Evolutionary conservation across 495 filamentous ascomycete species (phyloP).

Genomic region (Paragyromitra xinjiangensis): DNA sequence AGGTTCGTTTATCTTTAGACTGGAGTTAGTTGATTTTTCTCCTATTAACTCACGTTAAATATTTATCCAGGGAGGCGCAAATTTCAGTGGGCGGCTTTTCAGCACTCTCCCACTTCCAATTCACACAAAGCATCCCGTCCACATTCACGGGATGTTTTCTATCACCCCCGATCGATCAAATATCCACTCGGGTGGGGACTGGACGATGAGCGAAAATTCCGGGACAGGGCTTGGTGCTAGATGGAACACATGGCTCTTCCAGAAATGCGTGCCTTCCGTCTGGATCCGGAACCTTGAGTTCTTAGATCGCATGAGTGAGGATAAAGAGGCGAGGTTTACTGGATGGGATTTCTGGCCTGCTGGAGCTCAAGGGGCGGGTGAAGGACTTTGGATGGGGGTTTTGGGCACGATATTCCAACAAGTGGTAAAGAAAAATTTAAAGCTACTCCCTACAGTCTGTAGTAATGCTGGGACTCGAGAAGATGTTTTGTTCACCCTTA

Average conservation of each 20-base stretch:
- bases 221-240: slow-evolving; percentile 47
- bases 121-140: slow-evolving; percentile 59
- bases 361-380: slow-evolving; percentile 40
- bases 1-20: slow-evolving; percentile 28
- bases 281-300: slow-evolving; percentile 57
- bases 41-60: slow-evolving; percentile 10
- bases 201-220: slow-evolving; percentile 51
- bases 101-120: slow-evolving; percentile 61
- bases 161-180: slow-evolving; percentile 60
- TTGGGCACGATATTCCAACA: slow-evolving; percentile 39
- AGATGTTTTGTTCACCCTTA: slow-evolving; percentile 40
- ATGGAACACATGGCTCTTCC: slow-evolving; percentile 61
- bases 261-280: slow-evolving; percentile 55
- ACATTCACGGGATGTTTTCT: slow-evolving; percentile 61
- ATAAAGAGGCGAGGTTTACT: background rate
- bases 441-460: slow-evolving; percentile 43
- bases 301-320: slow-evolving; percentile 7
- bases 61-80: slow-evolving; percentile 13
- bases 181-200: slow-evolving; percentile 55
- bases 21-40: background rate
- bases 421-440: slow-evolving; percentile 21
- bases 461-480: slow-evolving; percentile 22
- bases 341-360: slow-evolving; percentile 54
- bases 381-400: slow-evolving; percentile 44
- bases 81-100: slow-evolving; percentile 57